Evolutionary conservation across 805 yeast species (phyloP).

Genomic region (Candida corydali): DNA sequence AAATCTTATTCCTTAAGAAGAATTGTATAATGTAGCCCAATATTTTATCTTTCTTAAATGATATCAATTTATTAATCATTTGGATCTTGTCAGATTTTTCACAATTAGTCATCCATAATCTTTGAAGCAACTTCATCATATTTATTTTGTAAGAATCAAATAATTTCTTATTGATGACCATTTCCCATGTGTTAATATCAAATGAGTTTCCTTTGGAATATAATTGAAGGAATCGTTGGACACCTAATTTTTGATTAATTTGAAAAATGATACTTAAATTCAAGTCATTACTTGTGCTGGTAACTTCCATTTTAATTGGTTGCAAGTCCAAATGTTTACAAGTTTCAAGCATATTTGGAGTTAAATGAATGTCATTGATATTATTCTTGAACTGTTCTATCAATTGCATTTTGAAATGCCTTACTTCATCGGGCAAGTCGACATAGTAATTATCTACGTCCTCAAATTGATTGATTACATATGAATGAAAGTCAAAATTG

Average conservation of each 20-base stretch:
- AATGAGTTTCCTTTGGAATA: conserved; percentile 31
- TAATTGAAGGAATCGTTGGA: conserved; percentile 19
- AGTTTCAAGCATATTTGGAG: conserved; percentile 8
- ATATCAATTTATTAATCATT: conserved; percentile 15
- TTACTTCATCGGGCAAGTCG: conserved; percentile 21
- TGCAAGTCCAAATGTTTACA: conserved; percentile 10
- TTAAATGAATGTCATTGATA: conserved; percentile 5
- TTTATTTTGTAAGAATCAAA: conserved; percentile 15
- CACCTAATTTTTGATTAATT: conserved; percentile 23
- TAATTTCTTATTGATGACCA: conserved; percentile 26
- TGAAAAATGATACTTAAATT: conserved; percentile 27
- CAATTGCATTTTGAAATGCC: conserved; percentile 16
- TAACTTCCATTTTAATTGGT: background rate
- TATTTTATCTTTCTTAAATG: conserved; percentile 20
- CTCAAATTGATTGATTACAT: conserved; percentile 32
- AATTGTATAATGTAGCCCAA: conserved; percentile 1
- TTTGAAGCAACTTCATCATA: conserved; percentile 16
- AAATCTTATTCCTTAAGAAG: conserved; percentile 2
- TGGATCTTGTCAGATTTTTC: conserved; percentile 7
- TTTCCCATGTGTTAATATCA: conserved; percentile 26
- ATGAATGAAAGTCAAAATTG: conserved; percentile 25
- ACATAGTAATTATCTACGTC: conserved; percentile 37
- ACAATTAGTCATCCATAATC: conserved; percentile 20
- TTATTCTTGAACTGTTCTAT: conserved; percentile 12
- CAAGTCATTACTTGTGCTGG: conserved; percentile 7